Percentiles rank a stretch among this genome's conserved stretches.
phyloP scores from a whole-genome alignment of 805 yeast species.

The Candida arabinofermentans region DNA sequence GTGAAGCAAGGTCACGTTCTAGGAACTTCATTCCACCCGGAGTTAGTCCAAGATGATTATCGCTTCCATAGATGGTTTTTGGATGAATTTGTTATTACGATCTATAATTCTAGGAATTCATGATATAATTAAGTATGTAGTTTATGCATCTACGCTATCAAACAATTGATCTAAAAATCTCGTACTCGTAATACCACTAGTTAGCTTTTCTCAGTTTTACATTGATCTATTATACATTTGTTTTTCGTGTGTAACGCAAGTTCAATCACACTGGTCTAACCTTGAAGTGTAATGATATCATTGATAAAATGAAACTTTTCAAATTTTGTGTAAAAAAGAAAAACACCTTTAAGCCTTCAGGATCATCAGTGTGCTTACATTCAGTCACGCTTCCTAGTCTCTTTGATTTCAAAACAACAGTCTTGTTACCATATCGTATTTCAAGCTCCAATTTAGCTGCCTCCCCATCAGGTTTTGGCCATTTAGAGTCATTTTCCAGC shows the following conservation, averaged over 20 bases:
- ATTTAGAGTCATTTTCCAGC: slow-evolving; percentile 34
- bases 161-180: too few relatives aligned
- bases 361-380: slow-evolving; percentile 36
- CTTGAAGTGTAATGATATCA: slow-evolving; percentile 40
- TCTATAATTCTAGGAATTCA: not conserved
- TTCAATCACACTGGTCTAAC: slow-evolving; percentile 18
- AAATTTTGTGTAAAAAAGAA: slow-evolving; percentile 41
- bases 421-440: slow-evolving; percentile 33
- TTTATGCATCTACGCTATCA: too few relatives aligned
- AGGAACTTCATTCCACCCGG: slow-evolving; percentile 83
- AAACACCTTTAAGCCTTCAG: slow-evolving; percentile 41
- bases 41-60: slow-evolving; percentile 47
- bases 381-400: slow-evolving; percentile 38
- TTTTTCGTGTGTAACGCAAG: too few relatives aligned
- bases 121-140: not conserved
- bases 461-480: slow-evolving; percentile 38
- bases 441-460: slow-evolving; percentile 44
- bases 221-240: too few relatives aligned
- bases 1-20: slow-evolving; percentile 63
- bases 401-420: slow-evolving; percentile 33
- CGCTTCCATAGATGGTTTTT: slow-evolving; percentile 72
- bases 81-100: slow-evolving; percentile 45
- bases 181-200: too few relatives aligned
- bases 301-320: slow-evolving; percentile 39
- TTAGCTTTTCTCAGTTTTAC: too few relatives aligned